phyloP scores from a whole-genome alignment of 1,139 yeast species.

The Hansenula sp. region DNA sequence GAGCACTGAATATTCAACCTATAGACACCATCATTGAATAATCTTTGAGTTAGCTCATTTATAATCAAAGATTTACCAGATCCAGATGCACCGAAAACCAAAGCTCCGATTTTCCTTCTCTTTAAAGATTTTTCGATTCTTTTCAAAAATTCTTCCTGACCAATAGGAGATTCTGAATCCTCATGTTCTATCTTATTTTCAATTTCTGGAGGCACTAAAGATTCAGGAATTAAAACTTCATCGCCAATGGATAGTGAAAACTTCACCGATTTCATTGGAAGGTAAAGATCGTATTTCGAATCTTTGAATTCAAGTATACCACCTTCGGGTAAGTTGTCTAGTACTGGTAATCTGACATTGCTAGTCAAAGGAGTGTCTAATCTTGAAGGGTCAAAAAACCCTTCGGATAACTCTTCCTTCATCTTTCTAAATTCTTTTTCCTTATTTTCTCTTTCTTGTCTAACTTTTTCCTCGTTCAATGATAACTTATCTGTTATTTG shows the following conservation, averaged over 20 bases:
- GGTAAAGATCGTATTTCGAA: conserved; percentile 44
- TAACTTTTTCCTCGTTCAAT: conserved; percentile 17
- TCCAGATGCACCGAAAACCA: conserved; percentile 74
- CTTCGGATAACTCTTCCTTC: conserved; percentile 19
- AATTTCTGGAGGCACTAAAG: conserved; percentile 36
- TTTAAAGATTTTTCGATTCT: conserved; percentile 42
- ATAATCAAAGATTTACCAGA: conserved; percentile 71
- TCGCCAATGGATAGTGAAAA: conserved; percentile 47
- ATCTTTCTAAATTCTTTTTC: conserved; percentile 23
- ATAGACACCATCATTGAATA: conserved; percentile 40
- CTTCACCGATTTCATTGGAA: conserved; percentile 25
- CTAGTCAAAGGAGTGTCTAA: conserved; percentile 41
- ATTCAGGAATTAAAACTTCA: conserved; percentile 47
- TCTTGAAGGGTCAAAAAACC: conserved; percentile 12
- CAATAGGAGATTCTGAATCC: conserved; percentile 40
- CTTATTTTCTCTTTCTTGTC: conserved; percentile 18
- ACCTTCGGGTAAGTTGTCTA: conserved; percentile 53
- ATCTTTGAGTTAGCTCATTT: conserved; percentile 35
- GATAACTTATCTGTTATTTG: conserved; percentile 11
- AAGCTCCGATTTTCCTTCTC: conserved; percentile 48
- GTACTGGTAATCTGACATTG: conserved; percentile 44
- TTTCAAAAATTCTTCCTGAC: conserved; percentile 46
- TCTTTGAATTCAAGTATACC: conserved; percentile 55
- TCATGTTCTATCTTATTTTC: neutral
- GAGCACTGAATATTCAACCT: conserved; percentile 51